Percentiles rank a stretch among this genome's conserved stretches.
These are phyloP conservation scores for Ophiosphaerella narmari DNA, from an alignment of 2,329 filamentous ascomycete species.

Conservation along the genomic window DNA sequence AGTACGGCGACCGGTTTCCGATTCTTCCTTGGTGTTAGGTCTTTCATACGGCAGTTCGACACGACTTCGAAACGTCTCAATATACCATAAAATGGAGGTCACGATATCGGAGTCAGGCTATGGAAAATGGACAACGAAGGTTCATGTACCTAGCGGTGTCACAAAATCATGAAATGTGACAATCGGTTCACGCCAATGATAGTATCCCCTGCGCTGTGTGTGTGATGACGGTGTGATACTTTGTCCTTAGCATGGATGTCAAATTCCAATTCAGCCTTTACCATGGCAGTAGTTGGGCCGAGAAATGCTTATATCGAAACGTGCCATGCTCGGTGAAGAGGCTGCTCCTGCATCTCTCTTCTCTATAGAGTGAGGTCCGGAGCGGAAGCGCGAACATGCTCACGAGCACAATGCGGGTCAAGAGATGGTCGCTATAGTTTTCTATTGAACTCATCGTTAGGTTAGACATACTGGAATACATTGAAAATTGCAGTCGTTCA, in stretches of 20 bases:
- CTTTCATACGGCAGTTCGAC: slow-evolving; percentile 39
- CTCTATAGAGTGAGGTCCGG: slow-evolving; percentile 21
- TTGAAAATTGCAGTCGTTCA: neutral
- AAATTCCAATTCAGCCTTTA: slow-evolving; percentile 91
- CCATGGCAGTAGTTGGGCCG: slow-evolving; percentile 92
- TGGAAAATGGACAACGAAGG: slow-evolving; percentile 25
- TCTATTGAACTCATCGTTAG: too few species aligned
- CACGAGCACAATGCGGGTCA: neutral
- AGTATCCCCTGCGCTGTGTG: slow-evolving; percentile 7
- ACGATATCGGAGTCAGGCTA: slow-evolving; percentile 43
- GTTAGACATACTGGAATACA: too few species aligned
- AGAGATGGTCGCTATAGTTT: neutral
- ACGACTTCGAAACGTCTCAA: slow-evolving; percentile 34
- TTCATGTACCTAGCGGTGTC: slow-evolving; percentile 42
- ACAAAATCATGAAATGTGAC: slow-evolving; percentile 45
- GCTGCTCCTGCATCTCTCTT: slow-evolving; percentile 27
- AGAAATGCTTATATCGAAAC: slow-evolving; percentile 78
- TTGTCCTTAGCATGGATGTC: slow-evolving; percentile 86
- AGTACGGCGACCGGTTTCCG: slow-evolving; percentile 36
- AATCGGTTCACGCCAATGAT: slow-evolving; percentile 41
- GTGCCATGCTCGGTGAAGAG: slow-evolving; percentile 41
- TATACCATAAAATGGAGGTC: slow-evolving; percentile 35
- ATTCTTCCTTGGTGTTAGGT: slow-evolving; percentile 44
- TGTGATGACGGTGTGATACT: slow-evolving; percentile 7
- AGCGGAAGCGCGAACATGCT: slow-evolving; percentile 34